phyloP scores from a whole-genome alignment of 768 basidiomycete genomes.

The Lactarius hengduanensis region DNA sequence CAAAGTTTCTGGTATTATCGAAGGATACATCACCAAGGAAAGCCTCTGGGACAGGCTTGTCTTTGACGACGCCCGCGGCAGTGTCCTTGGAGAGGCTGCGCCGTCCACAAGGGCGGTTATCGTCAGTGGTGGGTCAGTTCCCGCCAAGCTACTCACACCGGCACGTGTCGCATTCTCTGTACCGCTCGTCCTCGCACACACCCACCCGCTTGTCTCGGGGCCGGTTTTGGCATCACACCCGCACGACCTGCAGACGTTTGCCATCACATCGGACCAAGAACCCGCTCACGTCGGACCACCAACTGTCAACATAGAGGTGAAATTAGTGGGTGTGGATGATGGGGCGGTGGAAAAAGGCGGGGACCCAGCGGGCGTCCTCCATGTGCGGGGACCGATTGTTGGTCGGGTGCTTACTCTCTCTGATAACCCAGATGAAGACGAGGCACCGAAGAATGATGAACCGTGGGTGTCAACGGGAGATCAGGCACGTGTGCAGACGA shows the following conservation, averaged over 20 bases:
- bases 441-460: slow-evolving; percentile 27
- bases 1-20: slow-evolving; percentile 63
- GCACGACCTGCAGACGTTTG: slow-evolving; percentile 77
- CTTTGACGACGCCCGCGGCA: slow-evolving; percentile 63
- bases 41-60: slow-evolving; percentile 84
- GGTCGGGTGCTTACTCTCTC: slow-evolving; percentile 49
- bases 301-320: slow-evolving; percentile 79
- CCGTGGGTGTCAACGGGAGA: slow-evolving; percentile 37
- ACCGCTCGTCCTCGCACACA: slow-evolving; percentile 65
- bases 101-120: slow-evolving; percentile 64
- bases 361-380: slow-evolving; percentile 61
- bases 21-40: slow-evolving; percentile 75
- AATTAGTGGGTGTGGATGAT: slow-evolving; percentile 71
- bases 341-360: slow-evolving; percentile 58
- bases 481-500: slow-evolving; percentile 37
- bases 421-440: slow-evolving; percentile 39
- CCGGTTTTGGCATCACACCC: slow-evolving; percentile 83
- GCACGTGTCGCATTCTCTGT: slow-evolving; percentile 75
- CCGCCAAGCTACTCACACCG: slow-evolving; percentile 51
- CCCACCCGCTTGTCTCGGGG: slow-evolving; percentile 62
- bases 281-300: slow-evolving; percentile 70
- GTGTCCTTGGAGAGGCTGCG: slow-evolving; percentile 58
- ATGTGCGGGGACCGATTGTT: slow-evolving; percentile 73
- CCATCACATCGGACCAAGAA: slow-evolving; percentile 39
- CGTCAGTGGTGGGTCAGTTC: slow-evolving; percentile 63